A percentile compares a stretch with the other conserved stretches of the same genome.
These are phyloP conservation scores for Dissoconium aciculare DNA, from an alignment of 2,329 filamentous ascomycete species.

Conservation along the genomic window DNA sequence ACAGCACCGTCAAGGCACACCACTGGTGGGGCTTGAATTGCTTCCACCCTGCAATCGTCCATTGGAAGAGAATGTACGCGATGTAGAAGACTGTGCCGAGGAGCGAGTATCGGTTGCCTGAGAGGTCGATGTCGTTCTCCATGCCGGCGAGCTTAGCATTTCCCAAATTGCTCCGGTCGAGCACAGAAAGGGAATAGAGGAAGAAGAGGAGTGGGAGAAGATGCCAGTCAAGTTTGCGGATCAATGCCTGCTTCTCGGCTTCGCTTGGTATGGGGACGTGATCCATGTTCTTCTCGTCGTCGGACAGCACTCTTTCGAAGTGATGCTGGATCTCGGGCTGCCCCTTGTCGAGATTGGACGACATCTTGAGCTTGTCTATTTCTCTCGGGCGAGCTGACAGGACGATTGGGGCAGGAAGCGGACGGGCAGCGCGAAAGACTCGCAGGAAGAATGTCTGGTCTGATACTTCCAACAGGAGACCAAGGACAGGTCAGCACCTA, in stretches of 20 bases:
- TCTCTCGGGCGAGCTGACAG: too few relatives aligned
- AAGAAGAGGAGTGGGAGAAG: constrained; percentile 69
- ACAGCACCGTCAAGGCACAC: constrained; percentile 49
- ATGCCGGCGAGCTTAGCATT: constrained; percentile 49
- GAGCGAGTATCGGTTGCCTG: constrained; percentile 44
- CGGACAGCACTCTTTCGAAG: too few relatives aligned
- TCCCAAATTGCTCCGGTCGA: constrained; percentile 70
- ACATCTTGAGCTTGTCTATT: too few relatives aligned
- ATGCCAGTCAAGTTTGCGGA: constrained; percentile 56
- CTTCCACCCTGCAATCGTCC: constrained; percentile 47
- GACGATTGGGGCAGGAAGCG: too few relatives aligned
- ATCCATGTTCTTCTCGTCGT: too few relatives aligned
- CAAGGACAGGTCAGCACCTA: too few relatives aligned
- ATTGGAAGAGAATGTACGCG: constrained; percentile 49
- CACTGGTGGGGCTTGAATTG: constrained; percentile 47
- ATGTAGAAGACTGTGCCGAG: constrained; percentile 49
- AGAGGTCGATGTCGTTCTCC: constrained; percentile 37
- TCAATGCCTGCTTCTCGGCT: constrained; percentile 45
- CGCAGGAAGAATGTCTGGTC: too few relatives aligned
- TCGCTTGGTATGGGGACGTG: too few relatives aligned
- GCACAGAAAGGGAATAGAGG: constrained; percentile 70
- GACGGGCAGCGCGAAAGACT: too few relatives aligned
- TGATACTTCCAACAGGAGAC: too few relatives aligned
- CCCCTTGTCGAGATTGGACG: too few relatives aligned
- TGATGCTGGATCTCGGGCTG: too few relatives aligned